Evolutionary conservation across 1,139 yeast species (phyloP), one percentile per base, ranked within the genome.

Genomic region (Yamadazyma pseudoaaseri): DNA sequence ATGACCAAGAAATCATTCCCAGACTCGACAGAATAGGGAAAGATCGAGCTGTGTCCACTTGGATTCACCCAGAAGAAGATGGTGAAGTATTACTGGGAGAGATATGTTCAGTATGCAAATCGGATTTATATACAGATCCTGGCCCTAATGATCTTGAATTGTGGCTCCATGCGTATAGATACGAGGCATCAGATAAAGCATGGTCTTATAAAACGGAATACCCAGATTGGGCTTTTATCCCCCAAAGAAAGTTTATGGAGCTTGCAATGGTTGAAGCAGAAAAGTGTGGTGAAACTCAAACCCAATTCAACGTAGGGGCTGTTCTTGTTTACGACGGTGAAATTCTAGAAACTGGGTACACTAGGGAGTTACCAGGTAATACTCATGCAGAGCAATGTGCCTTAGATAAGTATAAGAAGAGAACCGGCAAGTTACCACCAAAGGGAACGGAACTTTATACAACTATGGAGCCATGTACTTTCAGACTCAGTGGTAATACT

Each of bases 381-480:
- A 94, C 99, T 0, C 99, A 94, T 57, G 98, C 98, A 2, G 99
- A 94, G 52, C 97, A 94, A 53, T 84, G 95, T 64, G 97, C 97
- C 0, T 58, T 94, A 38, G 85, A 81, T 29, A 94, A 94, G 56
- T 84, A 81, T 47, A 79, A 70, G 37, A 39, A 49, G 3, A 41
- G 53, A 20, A 47, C 56, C 1, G 74, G 76, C 3, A 45, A 51
- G 1, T 45, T 54, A 4, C 65, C 64, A 4, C 97, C 97, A 0
- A 54, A 51, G 12, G 96, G 96, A 0, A 79, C 95, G 0, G 87
- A 84, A 27, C 61, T 92, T 9, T 94, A 86, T 57, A 92, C 98
- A 0, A 86, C 97, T 0, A 94, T 94, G 98, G 99, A 94, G 51
- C 99, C 99, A 0, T 94, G 99, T 54, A 81, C 95, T 2, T 74